Percentiles rank a stretch among this genome's conserved stretches.
Conservation (phyloP, 2,329 filamentous ascomycete genomes). For the Colletotrichum sp. region DNA sequence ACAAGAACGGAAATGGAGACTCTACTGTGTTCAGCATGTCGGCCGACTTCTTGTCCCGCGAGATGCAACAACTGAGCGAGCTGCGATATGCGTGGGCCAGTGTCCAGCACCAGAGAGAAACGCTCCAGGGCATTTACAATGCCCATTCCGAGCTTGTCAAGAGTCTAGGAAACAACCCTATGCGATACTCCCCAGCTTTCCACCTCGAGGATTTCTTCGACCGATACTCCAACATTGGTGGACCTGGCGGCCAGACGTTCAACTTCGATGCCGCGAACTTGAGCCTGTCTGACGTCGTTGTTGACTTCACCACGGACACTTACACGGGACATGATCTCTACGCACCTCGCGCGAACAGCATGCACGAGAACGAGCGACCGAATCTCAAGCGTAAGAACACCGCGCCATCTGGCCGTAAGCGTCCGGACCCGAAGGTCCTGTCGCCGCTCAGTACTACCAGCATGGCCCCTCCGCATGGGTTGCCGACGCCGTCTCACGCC, state of each 20-base stretch:
- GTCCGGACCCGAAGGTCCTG: slow-evolving; percentile 42
- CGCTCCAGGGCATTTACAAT: slow-evolving; percentile 76
- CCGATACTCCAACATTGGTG: slow-evolving; percentile 68
- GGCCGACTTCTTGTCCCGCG: slow-evolving; percentile 74
- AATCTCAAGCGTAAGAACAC: slow-evolving; percentile 57
- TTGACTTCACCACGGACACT: slow-evolving; percentile 65
- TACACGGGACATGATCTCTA: slow-evolving; percentile 56
- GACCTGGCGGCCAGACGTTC: slow-evolving; percentile 63
- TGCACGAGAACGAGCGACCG: slow-evolving; percentile 36
- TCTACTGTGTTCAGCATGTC: slow-evolving; percentile 68
- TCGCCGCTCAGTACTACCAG: slow-evolving; percentile 37
- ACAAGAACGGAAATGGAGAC: slow-evolving; percentile 55
- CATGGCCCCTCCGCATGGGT: slow-evolving; percentile 29
- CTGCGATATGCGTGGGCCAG: slow-evolving; percentile 78
- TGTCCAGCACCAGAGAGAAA: slow-evolving; percentile 80
- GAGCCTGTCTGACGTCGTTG: slow-evolving; percentile 69
- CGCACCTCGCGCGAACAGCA: slow-evolving; percentile 39
- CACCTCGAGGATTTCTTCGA: slow-evolving; percentile 90
- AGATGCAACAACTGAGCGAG: slow-evolving; percentile 81
- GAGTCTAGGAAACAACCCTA: slow-evolving; percentile 68
- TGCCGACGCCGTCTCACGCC: slow-evolving; percentile 36
- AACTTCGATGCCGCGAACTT: slow-evolving; percentile 78
- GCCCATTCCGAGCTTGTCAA: slow-evolving; percentile 85
- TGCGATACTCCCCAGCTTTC: slow-evolving; percentile 79
- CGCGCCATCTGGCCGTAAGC: slow-evolving; percentile 39